Evolutionary conservation across 23 red algal genomes (phyloP), one percentile per base, ranked within the genome.

Genomic region (Gracilaria gracilis): DNA sequence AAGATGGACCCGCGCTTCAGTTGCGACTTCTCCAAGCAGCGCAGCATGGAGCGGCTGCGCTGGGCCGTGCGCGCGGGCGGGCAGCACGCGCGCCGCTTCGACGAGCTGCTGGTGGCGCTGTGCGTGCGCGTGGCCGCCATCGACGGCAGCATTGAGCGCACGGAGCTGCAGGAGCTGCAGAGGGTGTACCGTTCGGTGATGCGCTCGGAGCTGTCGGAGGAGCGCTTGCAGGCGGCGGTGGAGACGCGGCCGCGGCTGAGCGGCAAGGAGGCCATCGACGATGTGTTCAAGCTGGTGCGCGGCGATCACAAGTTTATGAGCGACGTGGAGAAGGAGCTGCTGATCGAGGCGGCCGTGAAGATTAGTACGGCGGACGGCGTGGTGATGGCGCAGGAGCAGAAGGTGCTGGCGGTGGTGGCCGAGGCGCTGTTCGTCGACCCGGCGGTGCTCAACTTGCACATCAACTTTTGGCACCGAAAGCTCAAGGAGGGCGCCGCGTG

Each of bases 1-100:
- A 89, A 79, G 31, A 39, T 89, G 35, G 85, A 76, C 67, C 85
- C 85, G 67, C 67, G 85, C 25, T 89, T 78, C 50, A 89, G 85
- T 46, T 79, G 71, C 37, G 85, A 89, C 70, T 57, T 79, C 29
- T 76, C 85, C 0, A 34, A 50, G 42, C 71, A 89, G 48, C 35
- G 85, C 2, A 59, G 51, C 85, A 40, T 89, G 14, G 42, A 32
- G 23, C 35, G 85, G 20, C 70, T 89, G 25, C 67, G 85, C 1
- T 89, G 85, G 85, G 85, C 85, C 15, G 67, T 89, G 0, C 67
- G 59, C 34, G 85, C 85, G 9, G 85, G 85, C 13, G 67, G 75
- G 15, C 23, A 53, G 49, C 85, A 67, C 4, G 85, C 85, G 15
- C 47, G 42, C 4, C 17, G 31, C 13, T 89, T 89, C 57, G 85